Base-by-base conservation (phyloP, 495 filamentous ascomycete genomes). In the Geoglossum glabrum region DNA sequence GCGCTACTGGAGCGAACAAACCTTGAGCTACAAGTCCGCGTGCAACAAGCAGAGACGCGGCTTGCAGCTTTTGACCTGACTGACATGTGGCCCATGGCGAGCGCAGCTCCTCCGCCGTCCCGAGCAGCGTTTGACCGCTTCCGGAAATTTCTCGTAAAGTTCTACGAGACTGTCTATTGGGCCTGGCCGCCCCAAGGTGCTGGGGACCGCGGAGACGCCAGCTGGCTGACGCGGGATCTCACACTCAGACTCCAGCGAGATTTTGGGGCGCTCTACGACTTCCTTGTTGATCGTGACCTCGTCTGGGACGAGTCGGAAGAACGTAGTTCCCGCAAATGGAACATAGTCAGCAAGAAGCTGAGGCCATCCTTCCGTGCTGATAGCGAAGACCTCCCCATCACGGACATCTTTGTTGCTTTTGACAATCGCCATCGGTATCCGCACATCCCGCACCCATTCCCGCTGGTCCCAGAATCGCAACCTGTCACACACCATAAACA, bases 361-460 rank as follows among this genome's bases (percentile, higher is more conserved):
- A 72, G 74, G 3, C 68, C 71, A 15, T 70, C 69, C 17, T 84
- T 83, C 69, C 68, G 76, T 3, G 72, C 82, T 11, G 83, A 86
- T 61, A 75, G 76, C 10, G 64, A 69, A 0, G 79, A 77, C 50
- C 69, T 84, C 21, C 78, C 78, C 4, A 69, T 86, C 31, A 84
- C 83, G 0, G 81, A 85, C 56, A 79, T 86, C 64, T 68, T 87
- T 19, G 71, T 83, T 56, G 73, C 74, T 55, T 86, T 84, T 61
- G 83, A 87, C 65, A 80, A 81, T 52, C 68, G 70, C 36, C 70
- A 81, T 61, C 72, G 73, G 28, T 83, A 75, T 62, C 76, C 80
- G 6, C 82, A 83, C 57, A 83, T 86, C 43, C 83, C 83, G 3
- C 74, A 81, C 56, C 82, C 83, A 1, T 85, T 83, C 60, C 82